Evolutionary conservation across 495 filamentous ascomycete species (phyloP).

Genomic region (Hypoxylon subgilvum): DNA sequence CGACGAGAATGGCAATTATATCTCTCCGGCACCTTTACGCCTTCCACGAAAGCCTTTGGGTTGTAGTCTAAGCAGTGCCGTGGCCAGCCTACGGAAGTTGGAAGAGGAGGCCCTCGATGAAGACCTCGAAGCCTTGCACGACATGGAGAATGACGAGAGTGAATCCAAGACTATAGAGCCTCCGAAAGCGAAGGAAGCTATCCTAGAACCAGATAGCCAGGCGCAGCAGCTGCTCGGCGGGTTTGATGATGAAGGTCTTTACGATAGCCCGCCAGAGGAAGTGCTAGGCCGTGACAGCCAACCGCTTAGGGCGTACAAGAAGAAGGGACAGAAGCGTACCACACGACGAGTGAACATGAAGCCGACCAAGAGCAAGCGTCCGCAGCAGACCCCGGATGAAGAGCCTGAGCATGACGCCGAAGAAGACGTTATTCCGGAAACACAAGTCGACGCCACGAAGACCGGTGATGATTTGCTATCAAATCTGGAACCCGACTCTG

Average conservation of each 20-base stretch:
- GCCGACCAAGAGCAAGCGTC: slow-evolving; percentile 52
- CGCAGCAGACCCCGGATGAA: slow-evolving; percentile 41
- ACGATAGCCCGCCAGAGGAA: slow-evolving; percentile 58
- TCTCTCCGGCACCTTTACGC: slow-evolving; percentile 54
- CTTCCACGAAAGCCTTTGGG: slow-evolving; percentile 70
- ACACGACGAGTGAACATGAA: slow-evolving; percentile 79
- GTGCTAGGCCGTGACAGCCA: slow-evolving; percentile 52
- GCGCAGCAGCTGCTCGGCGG: slow-evolving; percentile 60
- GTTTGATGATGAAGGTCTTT: slow-evolving; percentile 61
- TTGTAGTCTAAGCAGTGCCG: slow-evolving; percentile 76
- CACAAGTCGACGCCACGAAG: slow-evolving; percentile 46
- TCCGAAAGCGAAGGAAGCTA: slow-evolving; percentile 34
- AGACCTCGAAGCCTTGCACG: slow-evolving; percentile 79
- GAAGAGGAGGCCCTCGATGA: slow-evolving; percentile 79
- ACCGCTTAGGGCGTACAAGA: slow-evolving; percentile 75
- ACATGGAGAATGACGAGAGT: slow-evolving; percentile 69
- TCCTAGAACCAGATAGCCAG: slow-evolving; percentile 71
- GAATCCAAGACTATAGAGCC: slow-evolving; percentile 27
- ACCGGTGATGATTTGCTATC: slow-evolving; percentile 12
- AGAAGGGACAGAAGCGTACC: slow-evolving; percentile 89
- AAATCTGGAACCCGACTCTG: slow-evolving; percentile 34
- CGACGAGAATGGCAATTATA: slow-evolving; percentile 56
- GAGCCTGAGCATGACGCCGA: slow-evolving; percentile 23
- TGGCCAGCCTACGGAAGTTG: slow-evolving; percentile 76
- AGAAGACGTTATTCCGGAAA: slow-evolving; percentile 50